Percentiles rank a stretch among this genome's conserved stretches.
These are phyloP conservation scores for Orbilia blumenaviensis DNA, from an alignment of 2,329 filamentous ascomycete species.

Conservation along the genomic window DNA sequence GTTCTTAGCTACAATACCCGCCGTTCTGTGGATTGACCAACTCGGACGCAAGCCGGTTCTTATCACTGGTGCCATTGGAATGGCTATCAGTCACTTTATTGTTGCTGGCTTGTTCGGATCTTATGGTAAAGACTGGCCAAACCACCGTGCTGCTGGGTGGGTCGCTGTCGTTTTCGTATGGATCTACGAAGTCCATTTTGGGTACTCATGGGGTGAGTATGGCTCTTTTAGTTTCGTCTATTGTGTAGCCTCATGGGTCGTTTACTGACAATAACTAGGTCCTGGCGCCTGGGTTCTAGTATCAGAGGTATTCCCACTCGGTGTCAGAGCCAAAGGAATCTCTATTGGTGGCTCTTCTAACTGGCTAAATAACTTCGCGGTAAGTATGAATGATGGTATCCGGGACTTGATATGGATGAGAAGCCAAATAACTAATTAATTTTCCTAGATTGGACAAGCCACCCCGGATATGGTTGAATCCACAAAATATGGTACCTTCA, in stretches of 20 bases:
- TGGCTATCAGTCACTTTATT: constrained; percentile 65
- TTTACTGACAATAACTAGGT: constrained; percentile 46
- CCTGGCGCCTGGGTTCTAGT: constrained; percentile 46
- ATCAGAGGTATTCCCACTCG: constrained; percentile 72
- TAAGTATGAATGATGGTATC: constrained; percentile 59
- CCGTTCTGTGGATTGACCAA: constrained; percentile 65
- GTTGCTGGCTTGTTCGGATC: constrained; percentile 68
- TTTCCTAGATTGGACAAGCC: constrained; percentile 67
- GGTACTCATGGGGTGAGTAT: constrained; percentile 67
- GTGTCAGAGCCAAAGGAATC: constrained; percentile 72
- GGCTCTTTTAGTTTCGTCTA: constrained; percentile 52
- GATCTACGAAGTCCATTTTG: constrained; percentile 72
- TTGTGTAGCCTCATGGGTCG: not conserved
- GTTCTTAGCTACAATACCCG: constrained; percentile 70
- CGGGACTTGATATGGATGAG: too few species aligned
- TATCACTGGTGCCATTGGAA: constrained; percentile 63
- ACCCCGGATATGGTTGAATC: constrained; percentile 72
- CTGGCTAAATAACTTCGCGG: constrained; percentile 72
- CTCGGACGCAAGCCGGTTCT: constrained; percentile 65
- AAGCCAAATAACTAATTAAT: not conserved
- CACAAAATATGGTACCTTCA: constrained; percentile 68
- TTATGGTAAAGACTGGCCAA: constrained; percentile 66
- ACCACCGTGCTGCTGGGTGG: constrained; percentile 67
- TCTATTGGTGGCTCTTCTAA: constrained; percentile 71
- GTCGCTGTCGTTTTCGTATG: constrained; percentile 69